Base-by-base conservation (phyloP, 495 filamentous ascomycete species). In the Xylaria sp. region DNA sequence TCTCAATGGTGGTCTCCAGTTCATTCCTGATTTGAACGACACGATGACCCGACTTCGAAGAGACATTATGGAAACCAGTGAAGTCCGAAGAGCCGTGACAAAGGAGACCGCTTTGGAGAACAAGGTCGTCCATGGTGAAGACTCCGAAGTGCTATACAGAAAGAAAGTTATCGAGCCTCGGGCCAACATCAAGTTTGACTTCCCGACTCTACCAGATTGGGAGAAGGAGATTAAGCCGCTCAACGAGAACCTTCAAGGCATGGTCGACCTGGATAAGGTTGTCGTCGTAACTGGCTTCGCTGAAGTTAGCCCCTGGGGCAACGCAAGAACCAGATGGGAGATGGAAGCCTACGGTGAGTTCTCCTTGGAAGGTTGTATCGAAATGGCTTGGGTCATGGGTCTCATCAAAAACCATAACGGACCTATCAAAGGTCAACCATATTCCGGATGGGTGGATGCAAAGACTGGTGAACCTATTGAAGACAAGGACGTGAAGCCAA, bases 351-450 rank as follows among this genome's bases (percentile, higher is more conserved):
- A 94, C 74, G 96, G 96, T 75, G 87, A 97, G 77, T 99, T 99
- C 85, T 98, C 97, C 21, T 90, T 98, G 21, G 96, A 98, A 81
- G 96, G 96, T 21, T 98, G 96, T 77, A 91, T 99, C 69, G 96
- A 99, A 82, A 98, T 99, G 96, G 94, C 96, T 40, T 99, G 96
- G 96, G 93, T 99, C 78, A 99, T 98, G 96, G 97, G 97, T 68
- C 90, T 98, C 69, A 98, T 99, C 82, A 97, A 93, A 84, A 97
- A 99, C 79, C 93, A 97, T 84, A 98, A 98, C 73, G 97, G 96
- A n/a, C 93, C 94, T 9, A 90, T 99, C 79, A 98, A 98, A 83
- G 96, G 97, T 78, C 92, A 97, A 84, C 90, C 91, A 52, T 98
- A 99, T 82, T 93, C 96, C 61, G 96, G 96, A 68, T 99, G 96